Evolutionary conservation across 441 rosid species (phyloP).

Genomic region (California macrophylla): DNA sequence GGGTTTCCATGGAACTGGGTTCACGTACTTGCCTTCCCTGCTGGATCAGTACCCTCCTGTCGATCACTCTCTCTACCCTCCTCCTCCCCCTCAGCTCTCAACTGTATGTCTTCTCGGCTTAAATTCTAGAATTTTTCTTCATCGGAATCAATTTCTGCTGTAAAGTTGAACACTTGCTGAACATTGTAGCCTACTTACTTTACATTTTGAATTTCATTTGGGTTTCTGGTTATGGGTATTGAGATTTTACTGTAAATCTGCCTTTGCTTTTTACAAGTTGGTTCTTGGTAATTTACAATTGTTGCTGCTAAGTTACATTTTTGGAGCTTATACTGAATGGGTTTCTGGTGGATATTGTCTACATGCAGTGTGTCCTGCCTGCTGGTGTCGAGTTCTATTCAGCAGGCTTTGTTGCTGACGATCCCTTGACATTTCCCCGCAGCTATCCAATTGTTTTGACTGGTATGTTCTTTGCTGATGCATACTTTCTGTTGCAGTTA

Average conservation of each 20-base stretch:
- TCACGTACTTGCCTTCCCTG: constrained; percentile 55
- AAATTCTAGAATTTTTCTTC: neutral
- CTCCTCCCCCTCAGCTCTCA: constrained; percentile 94
- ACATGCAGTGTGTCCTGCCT: constrained; percentile 80
- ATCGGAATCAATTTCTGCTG: neutral
- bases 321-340: neutral
- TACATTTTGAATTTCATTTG: neutral
- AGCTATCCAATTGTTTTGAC: constrained; percentile 94
- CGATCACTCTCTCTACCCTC: constrained; percentile 56
- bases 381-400: constrained; percentile 74
- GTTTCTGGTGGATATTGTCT: neutral
- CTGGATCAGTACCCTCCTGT: constrained; percentile 82
- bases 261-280: too few relatives aligned
- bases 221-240: too few relatives aligned
- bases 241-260: too few relatives aligned
- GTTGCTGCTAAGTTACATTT: neutral
- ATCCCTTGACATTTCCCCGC: constrained; percentile 58
- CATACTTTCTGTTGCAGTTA: neutral
- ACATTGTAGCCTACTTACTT: neutral
- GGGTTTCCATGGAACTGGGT: constrained; percentile 65
- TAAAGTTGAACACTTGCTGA: neutral
- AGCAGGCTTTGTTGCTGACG: constrained; percentile 55
- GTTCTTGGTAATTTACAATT: neutral
- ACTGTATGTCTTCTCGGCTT: constrained; percentile 35
- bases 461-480: constrained; percentile 30